Evolutionary conservation across 78 protist genomes (phyloP).

Genomic region (Mastigamoeba balamuthi): DNA sequence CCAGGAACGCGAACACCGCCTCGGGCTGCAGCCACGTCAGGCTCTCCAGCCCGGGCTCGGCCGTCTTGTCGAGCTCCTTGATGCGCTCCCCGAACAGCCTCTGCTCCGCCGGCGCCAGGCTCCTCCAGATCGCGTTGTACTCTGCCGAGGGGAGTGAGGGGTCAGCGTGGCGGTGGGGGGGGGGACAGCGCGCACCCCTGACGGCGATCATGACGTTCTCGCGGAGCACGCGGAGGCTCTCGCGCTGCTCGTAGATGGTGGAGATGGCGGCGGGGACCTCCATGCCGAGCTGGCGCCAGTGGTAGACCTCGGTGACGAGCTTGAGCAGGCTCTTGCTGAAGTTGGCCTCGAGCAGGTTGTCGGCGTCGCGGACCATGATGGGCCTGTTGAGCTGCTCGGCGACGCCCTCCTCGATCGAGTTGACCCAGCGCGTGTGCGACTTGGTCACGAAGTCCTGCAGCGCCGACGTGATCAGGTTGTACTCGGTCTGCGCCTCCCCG

Average conservation of each 20-base stretch:
- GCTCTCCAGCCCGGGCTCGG: constrained; percentile 50
- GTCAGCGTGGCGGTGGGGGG: background rate
- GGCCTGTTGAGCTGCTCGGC: background rate
- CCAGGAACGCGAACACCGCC: constrained; percentile 13
- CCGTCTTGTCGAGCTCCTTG: constrained; percentile 12
- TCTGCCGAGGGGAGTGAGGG: background rate
- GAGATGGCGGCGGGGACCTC: constrained; percentile 22
- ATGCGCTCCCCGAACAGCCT: constrained; percentile 37
- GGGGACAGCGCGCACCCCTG: background rate
- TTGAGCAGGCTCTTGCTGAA: constrained; percentile 40
- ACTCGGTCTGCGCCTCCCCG: background rate
- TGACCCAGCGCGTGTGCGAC: constrained; percentile 4
- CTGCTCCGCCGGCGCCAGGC: constrained; percentile 26
- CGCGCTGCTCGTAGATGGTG: constrained; percentile 16
- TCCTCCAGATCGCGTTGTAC: constrained; percentile 31
- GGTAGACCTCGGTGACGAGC: constrained; percentile 39
- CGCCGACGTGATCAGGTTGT: background rate
- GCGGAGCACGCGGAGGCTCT: constrained; percentile 34
- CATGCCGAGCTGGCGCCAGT: constrained; percentile 34
- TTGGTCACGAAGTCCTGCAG: constrained; percentile 35
- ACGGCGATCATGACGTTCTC: constrained; percentile 55
- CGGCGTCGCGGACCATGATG: constrained; percentile 2
- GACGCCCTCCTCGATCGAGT: background rate
- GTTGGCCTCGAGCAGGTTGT: constrained; percentile 7
- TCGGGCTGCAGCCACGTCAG: constrained; percentile 37